Percentiles rank a stretch among this genome's conserved stretches.
These are phyloP conservation scores for Coriolopsis trogii DNA, from an alignment of 1,284 basidiomycete genomes.

Conservation along the genomic window DNA sequence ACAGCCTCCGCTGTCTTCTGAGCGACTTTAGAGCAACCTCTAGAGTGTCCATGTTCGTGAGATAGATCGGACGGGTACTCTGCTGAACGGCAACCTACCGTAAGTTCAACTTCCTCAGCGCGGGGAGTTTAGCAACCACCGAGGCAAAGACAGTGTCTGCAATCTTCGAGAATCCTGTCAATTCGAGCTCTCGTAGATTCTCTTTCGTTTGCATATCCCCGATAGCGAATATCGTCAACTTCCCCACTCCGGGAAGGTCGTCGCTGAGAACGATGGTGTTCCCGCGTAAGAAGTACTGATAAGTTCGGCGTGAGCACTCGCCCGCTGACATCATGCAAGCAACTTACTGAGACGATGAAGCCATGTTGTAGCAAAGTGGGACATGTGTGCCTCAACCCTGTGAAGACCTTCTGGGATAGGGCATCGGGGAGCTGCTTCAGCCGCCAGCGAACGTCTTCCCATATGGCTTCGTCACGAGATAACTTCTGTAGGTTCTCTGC, in stretches of 20 bases:
- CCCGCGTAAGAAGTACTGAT: constrained; percentile 64
- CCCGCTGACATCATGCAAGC: neutral
- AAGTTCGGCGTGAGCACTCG: neutral
- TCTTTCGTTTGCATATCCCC: constrained; percentile 36
- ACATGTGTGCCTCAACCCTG: constrained; percentile 48
- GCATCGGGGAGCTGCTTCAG: constrained; percentile 57
- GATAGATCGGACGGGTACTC: neutral
- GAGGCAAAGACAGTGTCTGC: constrained; percentile 54
- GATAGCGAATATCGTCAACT: constrained; percentile 52
- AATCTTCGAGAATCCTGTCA: constrained; percentile 55
- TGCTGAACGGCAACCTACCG: constrained; percentile 42
- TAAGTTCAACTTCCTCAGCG: constrained; percentile 51
- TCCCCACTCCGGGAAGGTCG: constrained; percentile 55
- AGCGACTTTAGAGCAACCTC: constrained; percentile 62
- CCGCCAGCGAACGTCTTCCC: constrained; percentile 41
- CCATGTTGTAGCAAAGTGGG: constrained; percentile 55
- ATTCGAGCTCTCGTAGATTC: constrained; percentile 49
- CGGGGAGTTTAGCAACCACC: constrained; percentile 46
- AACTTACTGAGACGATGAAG: constrained; percentile 54
- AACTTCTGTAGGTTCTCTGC: constrained; percentile 47
- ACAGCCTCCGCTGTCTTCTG: constrained; percentile 48
- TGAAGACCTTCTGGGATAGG: constrained; percentile 52
- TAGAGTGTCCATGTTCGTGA: constrained; percentile 29
- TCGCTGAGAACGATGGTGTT: constrained; percentile 49
- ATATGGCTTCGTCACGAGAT: constrained; percentile 39